Percentiles rank a stretch among this genome's conserved stretches.
Conservation (phyloP, 1,284 basidiomycete species). For the Apiotrichum sp. region DNA sequence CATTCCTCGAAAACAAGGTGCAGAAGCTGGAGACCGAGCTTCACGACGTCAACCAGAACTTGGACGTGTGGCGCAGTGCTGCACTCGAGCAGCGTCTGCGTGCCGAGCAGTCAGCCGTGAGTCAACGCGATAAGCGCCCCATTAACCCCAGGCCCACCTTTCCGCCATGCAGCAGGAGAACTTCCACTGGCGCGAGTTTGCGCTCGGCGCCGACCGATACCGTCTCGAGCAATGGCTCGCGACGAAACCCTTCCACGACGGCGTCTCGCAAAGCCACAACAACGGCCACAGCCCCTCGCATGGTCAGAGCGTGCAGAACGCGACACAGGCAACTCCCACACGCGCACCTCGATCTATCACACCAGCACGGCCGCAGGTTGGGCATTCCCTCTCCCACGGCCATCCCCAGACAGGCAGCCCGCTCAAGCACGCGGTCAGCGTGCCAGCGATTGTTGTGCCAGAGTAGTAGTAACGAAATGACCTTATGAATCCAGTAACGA, state of each 20-base stretch:
- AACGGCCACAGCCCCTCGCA: no score
- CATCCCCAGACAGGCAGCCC: no score
- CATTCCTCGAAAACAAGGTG: conserved; percentile 13
- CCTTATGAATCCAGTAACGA: no score
- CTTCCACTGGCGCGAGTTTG: conserved; percentile 22
- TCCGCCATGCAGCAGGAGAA: conserved; percentile 18
- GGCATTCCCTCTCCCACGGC: no score
- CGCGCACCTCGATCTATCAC: no score
- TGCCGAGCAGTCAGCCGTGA: conserved; percentile 13
- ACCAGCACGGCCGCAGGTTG: no score
- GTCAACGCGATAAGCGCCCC: not conserved
- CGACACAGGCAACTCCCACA: no score
- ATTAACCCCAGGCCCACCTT: conserved; percentile 9
- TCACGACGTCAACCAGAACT: conserved; percentile 9
- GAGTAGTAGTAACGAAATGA: no score
- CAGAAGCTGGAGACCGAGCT: conserved; percentile 9
- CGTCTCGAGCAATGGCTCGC: conserved; percentile 14
- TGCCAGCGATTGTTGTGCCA: no score
- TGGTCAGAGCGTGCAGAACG: no score
- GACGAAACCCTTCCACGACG: conserved; percentile 12
- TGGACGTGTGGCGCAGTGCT: conserved; percentile 15
- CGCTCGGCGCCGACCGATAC: conserved; percentile 17
- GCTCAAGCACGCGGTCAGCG: no score
- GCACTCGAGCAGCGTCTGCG: conserved; percentile 17
- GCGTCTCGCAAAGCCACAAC: not conserved